Conservation (phyloP, 2,329 filamentous ascomycete genomes). For the Shiraia bambusicola region DNA sequence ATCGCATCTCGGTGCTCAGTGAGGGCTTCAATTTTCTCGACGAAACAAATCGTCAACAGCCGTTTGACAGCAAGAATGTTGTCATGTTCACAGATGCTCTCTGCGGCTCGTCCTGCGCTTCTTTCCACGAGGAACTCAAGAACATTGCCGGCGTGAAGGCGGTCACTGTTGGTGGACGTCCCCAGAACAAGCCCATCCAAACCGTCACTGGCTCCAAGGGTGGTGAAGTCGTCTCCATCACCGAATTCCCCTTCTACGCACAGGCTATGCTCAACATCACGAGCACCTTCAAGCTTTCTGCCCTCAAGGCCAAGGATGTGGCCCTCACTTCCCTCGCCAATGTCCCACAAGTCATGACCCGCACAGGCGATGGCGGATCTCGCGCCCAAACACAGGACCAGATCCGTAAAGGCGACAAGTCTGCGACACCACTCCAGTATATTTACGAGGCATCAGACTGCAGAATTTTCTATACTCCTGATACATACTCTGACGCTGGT, state of each 20-base stretch:
- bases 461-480: constrained; percentile 60
- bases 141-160: constrained; percentile 55
- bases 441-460: constrained; percentile 63
- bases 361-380: constrained; percentile 16
- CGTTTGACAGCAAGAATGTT: constrained; percentile 44
- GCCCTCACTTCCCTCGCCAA: constrained; percentile 15
- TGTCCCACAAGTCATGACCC: constrained; percentile 14
- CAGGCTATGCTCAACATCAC: constrained; percentile 18
- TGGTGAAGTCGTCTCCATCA: constrained; percentile 33
- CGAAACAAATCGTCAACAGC: constrained; percentile 16
- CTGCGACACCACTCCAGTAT: constrained; percentile 56
- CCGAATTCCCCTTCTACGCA: constrained; percentile 19
- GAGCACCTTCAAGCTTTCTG: constrained; percentile 4
- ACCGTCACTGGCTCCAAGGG: constrained; percentile 63
- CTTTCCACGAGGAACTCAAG: constrained; percentile 57
- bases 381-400: constrained; percentile 27
- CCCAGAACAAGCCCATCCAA: constrained; percentile 58
- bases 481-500: constrained; percentile 53
- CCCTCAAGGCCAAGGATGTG: constrained; percentile 9
- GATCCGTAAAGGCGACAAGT: constrained; percentile 35
- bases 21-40: constrained; percentile 21
- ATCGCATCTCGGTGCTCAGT: constrained; percentile 17
- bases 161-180: constrained; percentile 60
- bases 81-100: constrained; percentile 55
- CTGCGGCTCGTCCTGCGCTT: constrained; percentile 61